Percentiles rank a stretch among this genome's conserved stretches.
Evolutionary conservation across 371 early-diverging fungal genomes (phyloP).

Genomic region (Lichtheimia corymbifera): DNA sequence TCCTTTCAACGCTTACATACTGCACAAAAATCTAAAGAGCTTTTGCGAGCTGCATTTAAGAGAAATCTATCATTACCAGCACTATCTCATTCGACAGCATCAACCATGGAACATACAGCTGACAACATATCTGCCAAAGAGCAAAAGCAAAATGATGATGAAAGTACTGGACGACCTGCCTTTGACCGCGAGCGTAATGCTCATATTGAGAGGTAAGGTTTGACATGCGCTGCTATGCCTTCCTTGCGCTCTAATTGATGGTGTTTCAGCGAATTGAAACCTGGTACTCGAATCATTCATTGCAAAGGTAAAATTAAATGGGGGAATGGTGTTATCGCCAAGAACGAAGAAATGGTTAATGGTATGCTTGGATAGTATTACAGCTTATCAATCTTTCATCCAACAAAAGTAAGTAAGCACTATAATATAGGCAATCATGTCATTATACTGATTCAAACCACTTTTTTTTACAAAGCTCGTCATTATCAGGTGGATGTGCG

Average conservation of each 20-base stretch:
- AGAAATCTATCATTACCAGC: neutral
- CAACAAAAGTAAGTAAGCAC: constrained; percentile 9
- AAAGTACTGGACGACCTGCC: neutral
- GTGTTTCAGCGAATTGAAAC: too few relatives aligned
- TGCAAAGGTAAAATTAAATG: neutral
- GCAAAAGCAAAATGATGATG: neutral
- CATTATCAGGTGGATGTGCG: constrained; percentile 16
- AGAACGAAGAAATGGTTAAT: neutral
- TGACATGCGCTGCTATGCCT: too few relatives aligned
- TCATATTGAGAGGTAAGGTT: too few relatives aligned
- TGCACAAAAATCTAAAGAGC: too few relatives aligned
- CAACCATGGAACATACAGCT: too few relatives aligned
- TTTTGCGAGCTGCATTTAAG: too few relatives aligned
- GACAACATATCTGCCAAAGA: too few relatives aligned
- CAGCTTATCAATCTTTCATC: constrained; percentile 19
- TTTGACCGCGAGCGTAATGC: neutral
- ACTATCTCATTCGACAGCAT: neutral
- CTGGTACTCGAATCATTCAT: neutral
- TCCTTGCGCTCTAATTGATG: too few relatives aligned
- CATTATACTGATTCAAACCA: neutral
- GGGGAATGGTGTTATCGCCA: neutral
- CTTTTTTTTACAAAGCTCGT: neutral
- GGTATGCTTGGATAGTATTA: constrained; percentile 5
- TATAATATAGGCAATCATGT: neutral
- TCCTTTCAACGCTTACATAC: constrained; percentile 4